phyloP scores from a whole-genome alignment of 1,284 basidiomycete species.

The Rhodotorula sp. region DNA sequence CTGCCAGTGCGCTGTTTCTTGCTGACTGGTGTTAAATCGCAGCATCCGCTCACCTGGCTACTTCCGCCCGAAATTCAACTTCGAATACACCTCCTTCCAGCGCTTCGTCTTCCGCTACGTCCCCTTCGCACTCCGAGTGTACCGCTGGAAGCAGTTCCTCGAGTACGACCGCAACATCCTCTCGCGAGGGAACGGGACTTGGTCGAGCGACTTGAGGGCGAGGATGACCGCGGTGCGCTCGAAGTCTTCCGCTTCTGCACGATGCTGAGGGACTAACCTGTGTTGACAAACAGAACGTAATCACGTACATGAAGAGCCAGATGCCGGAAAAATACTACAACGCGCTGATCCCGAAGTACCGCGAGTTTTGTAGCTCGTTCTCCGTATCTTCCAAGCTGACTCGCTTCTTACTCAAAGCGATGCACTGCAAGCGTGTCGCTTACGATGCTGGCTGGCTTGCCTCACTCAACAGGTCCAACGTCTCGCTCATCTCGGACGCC shows the following conservation, averaged over 20 bases:
- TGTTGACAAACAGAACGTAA: slow-evolving; percentile 48
- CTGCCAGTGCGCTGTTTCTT: too few relatives aligned
- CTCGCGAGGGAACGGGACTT: slow-evolving; percentile 20
- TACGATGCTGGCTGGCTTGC: slow-evolving; percentile 59
- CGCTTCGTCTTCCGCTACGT: slow-evolving; percentile 57
- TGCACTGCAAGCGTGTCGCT: slow-evolving; percentile 60
- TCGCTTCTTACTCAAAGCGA: slow-evolving; percentile 6
- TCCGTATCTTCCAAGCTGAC: too few relatives aligned
- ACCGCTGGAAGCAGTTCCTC: slow-evolving; percentile 53
- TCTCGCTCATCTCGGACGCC: slow-evolving; percentile 55
- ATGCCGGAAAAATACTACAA: slow-evolving; percentile 56
- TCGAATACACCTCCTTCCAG: slow-evolving; percentile 47
- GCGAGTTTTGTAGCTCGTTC: slow-evolving; percentile 46
- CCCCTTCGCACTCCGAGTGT: slow-evolving; percentile 55
- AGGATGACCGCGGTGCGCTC: slow-evolving; percentile 5
- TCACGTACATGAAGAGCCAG: slow-evolving; percentile 54
- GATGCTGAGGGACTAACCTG: neutral
- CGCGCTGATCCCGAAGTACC: slow-evolving; percentile 56
- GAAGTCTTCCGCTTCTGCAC: neutral
- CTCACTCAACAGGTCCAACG: slow-evolving; percentile 57
- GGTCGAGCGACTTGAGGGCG: slow-evolving; percentile 11
- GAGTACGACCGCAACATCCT: slow-evolving; percentile 25
- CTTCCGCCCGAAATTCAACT: slow-evolving; percentile 54
- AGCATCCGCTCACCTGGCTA: slow-evolving; percentile 28
- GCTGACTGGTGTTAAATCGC: neutral